A percentile compares a stretch with the other conserved stretches of the same genome.
phyloP scores from a whole-genome alignment of 352 stramenopile genomes.

The Phytophthora tentaculata region DNA sequence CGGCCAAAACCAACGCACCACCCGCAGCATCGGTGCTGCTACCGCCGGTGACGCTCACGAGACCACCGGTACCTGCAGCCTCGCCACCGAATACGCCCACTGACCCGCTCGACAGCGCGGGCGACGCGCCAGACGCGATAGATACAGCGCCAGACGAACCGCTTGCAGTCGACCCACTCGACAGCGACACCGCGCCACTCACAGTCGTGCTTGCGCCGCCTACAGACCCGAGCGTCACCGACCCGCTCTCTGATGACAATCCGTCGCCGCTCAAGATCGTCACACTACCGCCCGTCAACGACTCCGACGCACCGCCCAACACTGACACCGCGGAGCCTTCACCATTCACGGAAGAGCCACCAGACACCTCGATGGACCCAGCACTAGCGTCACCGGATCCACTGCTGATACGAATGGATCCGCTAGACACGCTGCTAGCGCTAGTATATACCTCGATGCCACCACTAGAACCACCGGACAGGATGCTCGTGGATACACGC shows the following conservation, averaged over 20 bases:
- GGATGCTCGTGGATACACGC: slow-evolving; percentile 7
- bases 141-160: too few relatives aligned
- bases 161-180: too few relatives aligned
- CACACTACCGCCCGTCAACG: not conserved
- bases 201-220: too few relatives aligned
- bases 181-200: not conserved
- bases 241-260: not conserved
- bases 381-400: too few relatives aligned
- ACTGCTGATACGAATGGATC: too few relatives aligned
- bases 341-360: not conserved
- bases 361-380: too few relatives aligned
- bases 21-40: slow-evolving; percentile 7
- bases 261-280: not conserved
- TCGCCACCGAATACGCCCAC: slow-evolving; percentile 25
- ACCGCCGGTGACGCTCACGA: slow-evolving; percentile 17
- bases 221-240: too few relatives aligned
- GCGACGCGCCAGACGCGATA: not conserved
- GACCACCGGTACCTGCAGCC: slow-evolving; percentile 18
- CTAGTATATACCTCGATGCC: too few relatives aligned
- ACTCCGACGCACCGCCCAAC: not conserved
- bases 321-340: not conserved
- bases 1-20: slow-evolving; percentile 17
- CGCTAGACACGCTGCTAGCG: too few relatives aligned
- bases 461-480: too few relatives aligned
- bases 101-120: slow-evolving; percentile 25